A percentile compares a stretch with the other conserved stretches of the same genome.
phyloP scores from a whole-genome alignment of 495 filamentous ascomycete genomes.

The Talaromyces wortmannii region DNA sequence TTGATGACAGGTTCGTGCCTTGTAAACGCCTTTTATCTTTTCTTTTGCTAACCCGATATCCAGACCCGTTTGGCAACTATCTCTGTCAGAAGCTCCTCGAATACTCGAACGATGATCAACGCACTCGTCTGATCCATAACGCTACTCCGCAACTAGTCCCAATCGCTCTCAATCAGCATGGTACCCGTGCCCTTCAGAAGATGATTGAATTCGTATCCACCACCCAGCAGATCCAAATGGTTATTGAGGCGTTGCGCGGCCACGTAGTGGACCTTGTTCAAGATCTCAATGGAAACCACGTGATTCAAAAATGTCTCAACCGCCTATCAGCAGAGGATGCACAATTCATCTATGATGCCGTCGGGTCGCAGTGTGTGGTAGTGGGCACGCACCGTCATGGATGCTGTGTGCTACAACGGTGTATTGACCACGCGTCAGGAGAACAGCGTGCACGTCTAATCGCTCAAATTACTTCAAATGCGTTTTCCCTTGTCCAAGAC shows the following conservation, averaged over 20 bases:
- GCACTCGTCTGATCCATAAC: constrained; percentile 85
- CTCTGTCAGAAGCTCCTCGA: constrained; percentile 96
- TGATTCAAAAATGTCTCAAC: constrained; percentile 98
- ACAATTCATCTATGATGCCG: constrained; percentile 93
- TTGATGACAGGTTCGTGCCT: constrained; percentile 75
- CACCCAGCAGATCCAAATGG: constrained; percentile 66
- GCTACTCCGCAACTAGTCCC: constrained; percentile 76
- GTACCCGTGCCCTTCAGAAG: constrained; percentile 92
- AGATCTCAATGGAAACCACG: constrained; percentile 96
- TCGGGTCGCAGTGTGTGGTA: constrained; percentile 74
- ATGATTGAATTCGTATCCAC: constrained; percentile 97
- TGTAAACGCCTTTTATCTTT: neutral
- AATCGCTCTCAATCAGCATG: constrained; percentile 94
- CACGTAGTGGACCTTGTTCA: constrained; percentile 90
- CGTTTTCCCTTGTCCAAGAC: constrained; percentile 81
- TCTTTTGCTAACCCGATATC: constrained; percentile 6
- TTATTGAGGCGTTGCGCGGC: constrained; percentile 69
- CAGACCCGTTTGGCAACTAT: constrained; percentile 97
- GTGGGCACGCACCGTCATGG: constrained; percentile 97
- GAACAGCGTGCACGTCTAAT: constrained; percentile 83
- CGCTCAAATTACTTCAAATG: constrained; percentile 72
- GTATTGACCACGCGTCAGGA: constrained; percentile 93
- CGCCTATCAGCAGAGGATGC: constrained; percentile 75
- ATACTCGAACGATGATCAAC: constrained; percentile 87
- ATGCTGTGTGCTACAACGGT: constrained; percentile 95